Evolutionary conservation across 768 basidiomycete genomes (phyloP).

Genomic region (Auricularia sp.): DNA sequence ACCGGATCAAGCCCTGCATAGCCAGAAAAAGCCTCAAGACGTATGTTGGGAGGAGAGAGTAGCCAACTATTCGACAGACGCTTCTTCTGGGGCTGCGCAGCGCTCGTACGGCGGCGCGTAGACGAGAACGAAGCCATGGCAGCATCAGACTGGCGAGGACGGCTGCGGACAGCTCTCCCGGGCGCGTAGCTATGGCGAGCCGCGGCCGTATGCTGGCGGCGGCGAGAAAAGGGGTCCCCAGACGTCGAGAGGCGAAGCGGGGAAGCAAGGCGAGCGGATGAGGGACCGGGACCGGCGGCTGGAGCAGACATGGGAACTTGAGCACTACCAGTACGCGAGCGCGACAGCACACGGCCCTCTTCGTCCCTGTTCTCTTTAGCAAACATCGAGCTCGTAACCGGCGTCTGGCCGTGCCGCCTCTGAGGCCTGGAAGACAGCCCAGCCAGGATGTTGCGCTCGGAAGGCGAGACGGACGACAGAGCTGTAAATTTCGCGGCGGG

Average conservation of each 20-base stretch:
- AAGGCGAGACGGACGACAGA: background rate
- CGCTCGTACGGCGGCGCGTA: background rate
- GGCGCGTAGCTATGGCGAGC: background rate
- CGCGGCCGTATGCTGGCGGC: background rate
- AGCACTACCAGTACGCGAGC: background rate
- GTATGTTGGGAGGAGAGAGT: background rate
- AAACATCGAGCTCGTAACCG: background rate
- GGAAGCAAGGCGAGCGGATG: background rate
- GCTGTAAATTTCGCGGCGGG: too few species aligned
- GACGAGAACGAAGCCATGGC: background rate
- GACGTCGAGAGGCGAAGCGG: background rate
- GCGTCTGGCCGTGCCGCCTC: background rate
- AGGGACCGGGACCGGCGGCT: background rate
- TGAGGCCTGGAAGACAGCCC: background rate
- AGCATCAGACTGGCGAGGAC: background rate
- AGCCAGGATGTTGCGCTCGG: background rate
- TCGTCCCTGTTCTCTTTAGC: background rate
- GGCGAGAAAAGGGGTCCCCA: background rate
- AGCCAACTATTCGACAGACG: background rate
- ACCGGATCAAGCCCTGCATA: background rate
- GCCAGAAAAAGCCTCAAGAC: background rate
- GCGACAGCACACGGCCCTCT: background rate
- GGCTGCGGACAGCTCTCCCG: background rate
- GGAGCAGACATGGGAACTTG: background rate
- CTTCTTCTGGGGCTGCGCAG: background rate